phyloP scores from a whole-genome alignment of 2,329 filamentous ascomycete genomes.

The Neoscytalidium dimidiatum region DNA sequence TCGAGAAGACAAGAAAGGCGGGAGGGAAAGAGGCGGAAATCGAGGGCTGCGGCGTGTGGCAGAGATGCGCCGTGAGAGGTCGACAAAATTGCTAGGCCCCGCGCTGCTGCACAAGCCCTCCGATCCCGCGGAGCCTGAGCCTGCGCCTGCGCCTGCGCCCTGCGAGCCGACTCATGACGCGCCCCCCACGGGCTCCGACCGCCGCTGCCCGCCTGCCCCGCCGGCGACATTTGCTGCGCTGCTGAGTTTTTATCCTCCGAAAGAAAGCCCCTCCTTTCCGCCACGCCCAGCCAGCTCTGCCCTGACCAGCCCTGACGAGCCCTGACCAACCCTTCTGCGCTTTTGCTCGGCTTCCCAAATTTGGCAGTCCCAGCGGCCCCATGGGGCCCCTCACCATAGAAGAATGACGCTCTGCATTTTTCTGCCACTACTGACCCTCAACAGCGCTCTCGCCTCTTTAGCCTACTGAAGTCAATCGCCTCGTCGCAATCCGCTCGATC shows the following conservation, averaged over 20 bases:
- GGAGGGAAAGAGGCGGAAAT: not conserved
- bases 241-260: not conserved
- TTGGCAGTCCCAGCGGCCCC: not conserved
- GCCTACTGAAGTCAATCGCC: not conserved
- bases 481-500: not conserved
- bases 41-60: not conserved
- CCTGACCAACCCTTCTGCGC: not conserved
- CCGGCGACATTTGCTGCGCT: not conserved
- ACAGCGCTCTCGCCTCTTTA: not conserved
- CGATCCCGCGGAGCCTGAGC: not conserved
- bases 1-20: not conserved
- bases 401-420: not conserved
- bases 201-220: not conserved
- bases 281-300: not conserved
- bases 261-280: not conserved
- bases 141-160: no score
- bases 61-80: constrained; percentile 2
- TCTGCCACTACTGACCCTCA: not conserved
- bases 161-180: not conserved
- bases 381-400: constrained; percentile 6
- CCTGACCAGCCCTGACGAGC: not conserved
- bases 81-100: constrained; percentile 9
- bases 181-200: not conserved
- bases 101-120: not conserved
- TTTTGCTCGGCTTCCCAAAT: constrained; percentile 4